Evolutionary conservation across 306 rosid species (phyloP).

Genomic region (Glycine soja): DNA sequence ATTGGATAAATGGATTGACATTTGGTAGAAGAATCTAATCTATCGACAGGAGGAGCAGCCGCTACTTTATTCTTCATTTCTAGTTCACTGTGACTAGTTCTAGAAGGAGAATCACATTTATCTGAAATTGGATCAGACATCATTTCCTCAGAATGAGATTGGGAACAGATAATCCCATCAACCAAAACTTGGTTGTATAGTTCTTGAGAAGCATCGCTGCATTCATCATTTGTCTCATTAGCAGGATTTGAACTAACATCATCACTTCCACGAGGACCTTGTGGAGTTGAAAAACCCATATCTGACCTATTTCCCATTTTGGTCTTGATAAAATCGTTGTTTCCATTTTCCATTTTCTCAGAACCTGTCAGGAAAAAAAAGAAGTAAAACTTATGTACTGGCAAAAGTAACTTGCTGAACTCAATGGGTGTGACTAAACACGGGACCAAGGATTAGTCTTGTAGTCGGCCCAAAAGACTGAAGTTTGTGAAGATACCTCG

Average conservation of each 20-base stretch:
- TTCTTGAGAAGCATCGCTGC: conserved; percentile 58
- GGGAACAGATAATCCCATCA: conserved; percentile 42
- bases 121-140: conserved; percentile 48
- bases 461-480: no score
- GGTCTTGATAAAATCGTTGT: conserved; percentile 47
- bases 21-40: conserved; percentile 44
- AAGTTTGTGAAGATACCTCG: no score
- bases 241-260: conserved; percentile 51
- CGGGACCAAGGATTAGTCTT: no score
- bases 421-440: no score
- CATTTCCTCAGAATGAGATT: conserved; percentile 52
- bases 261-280: conserved; percentile 57
- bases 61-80: conserved; percentile 37
- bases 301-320: conserved; percentile 47
- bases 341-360: conserved; percentile 54
- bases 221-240: conserved; percentile 54
- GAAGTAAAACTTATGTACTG: neutral
- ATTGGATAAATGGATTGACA: conserved; percentile 30
- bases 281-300: conserved; percentile 53
- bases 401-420: neutral
- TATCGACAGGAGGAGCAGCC: conserved; percentile 34
- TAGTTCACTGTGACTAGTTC: neutral
- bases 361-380: conserved; percentile 51
- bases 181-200: conserved; percentile 42
- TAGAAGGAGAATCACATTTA: conserved; percentile 51